Evolutionary conservation across 331 rosid species (phyloP).

Genomic region (Stylosanthes scabra): DNA sequence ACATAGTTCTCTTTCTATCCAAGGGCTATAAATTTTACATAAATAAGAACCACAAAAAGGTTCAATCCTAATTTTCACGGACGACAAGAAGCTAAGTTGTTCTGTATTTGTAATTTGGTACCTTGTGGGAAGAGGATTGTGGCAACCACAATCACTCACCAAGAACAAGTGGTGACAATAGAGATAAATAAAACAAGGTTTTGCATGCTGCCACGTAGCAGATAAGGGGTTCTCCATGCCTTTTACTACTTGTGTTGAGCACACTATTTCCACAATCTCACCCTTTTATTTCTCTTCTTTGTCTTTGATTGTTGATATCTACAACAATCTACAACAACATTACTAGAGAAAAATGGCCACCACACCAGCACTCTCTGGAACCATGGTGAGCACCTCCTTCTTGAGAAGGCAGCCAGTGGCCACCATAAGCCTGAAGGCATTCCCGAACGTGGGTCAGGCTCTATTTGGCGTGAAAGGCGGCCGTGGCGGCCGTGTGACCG

Average conservation of each 20-base stretch:
- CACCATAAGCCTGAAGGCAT: conserved; percentile 47
- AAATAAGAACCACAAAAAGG: background rate
- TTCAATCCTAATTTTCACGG: background rate
- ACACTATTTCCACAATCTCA: conserved; percentile 40
- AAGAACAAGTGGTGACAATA: conserved; percentile 31
- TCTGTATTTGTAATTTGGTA: background rate
- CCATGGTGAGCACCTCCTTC: conserved; percentile 73
- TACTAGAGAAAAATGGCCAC: conserved; percentile 51
- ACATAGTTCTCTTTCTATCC: background rate
- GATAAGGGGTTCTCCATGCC: conserved; percentile 56
- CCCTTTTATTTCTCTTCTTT: conserved; percentile 20
- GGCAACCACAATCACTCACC: conserved; percentile 48
- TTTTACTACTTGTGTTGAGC: conserved; percentile 16
- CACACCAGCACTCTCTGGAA: conserved; percentile 66
- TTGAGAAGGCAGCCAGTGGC: conserved; percentile 49
- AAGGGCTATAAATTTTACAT: background rate
- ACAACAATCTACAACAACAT: background rate
- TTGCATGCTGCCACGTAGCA: conserved; percentile 56
- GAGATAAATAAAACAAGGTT: conserved; percentile 37
- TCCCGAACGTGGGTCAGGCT: conserved; percentile 56
- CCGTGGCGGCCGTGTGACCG: conserved; percentile 60
- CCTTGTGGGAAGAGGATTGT: conserved; percentile 33
- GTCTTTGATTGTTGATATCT: background rate
- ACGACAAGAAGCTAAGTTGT: background rate
- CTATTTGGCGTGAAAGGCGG: conserved; percentile 63